A percentile compares a stretch with the other conserved stretches of the same genome.
phyloP scores from a whole-genome alignment of 2,329 filamentous ascomycete genomes.

The Pyrenochaeta sp. region DNA sequence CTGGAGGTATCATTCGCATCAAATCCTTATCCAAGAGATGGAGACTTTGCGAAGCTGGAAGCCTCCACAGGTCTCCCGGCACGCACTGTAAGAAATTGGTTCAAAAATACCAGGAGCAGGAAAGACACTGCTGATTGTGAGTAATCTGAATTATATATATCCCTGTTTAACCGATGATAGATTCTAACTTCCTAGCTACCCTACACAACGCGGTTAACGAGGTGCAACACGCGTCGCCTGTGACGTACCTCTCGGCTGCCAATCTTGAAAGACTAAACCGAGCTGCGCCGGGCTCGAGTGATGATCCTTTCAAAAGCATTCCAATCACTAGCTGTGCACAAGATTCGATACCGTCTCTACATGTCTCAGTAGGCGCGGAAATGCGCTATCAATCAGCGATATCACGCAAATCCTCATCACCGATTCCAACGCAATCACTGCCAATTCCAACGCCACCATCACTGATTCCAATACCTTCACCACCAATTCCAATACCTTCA shows the following conservation, averaged over 20 bases:
- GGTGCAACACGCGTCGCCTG: neutral
- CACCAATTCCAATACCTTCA: too few species aligned
- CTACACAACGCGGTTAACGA: too few species aligned
- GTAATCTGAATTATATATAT: too few species aligned
- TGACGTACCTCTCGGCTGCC: neutral
- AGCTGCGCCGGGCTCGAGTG: neutral
- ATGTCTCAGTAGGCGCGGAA: too few species aligned
- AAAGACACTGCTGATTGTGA: neutral
- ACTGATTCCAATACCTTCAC: too few species aligned
- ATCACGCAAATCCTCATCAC: neutral
- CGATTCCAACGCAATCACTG: too few species aligned
- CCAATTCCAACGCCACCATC: too few species aligned
- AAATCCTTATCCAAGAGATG: conserved; percentile 1
- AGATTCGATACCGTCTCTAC: too few species aligned
- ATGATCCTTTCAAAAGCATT: neutral
- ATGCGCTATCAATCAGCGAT: too few species aligned
- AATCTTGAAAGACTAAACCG: neutral
- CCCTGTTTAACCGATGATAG: too few species aligned
- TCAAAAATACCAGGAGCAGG: conserved; percentile 3
- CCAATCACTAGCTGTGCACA: too few species aligned
- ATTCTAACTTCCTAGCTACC: too few species aligned
- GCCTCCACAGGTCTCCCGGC: neutral
- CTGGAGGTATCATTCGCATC: neutral
- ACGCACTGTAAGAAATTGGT: conserved; percentile 5
- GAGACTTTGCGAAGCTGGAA: neutral